Conservation (phyloP, 805 yeast genomes). For the Barnettozyma populi region DNA sequence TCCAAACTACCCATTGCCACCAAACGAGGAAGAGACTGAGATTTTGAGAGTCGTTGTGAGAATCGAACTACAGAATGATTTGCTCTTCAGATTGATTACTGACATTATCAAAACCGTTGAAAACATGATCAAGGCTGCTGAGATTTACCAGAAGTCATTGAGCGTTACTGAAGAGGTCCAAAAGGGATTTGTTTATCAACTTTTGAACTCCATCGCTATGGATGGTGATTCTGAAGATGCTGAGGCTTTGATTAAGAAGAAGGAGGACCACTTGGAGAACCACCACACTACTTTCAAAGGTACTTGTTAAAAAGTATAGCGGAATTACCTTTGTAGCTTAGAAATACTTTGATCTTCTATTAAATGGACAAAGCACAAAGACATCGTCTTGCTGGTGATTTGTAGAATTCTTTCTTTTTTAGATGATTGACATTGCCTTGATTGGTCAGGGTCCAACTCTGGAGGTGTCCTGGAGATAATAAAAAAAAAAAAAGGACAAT, state of each 20-base stretch:
- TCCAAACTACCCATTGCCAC: constrained; percentile 84
- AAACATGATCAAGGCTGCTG: constrained; percentile 44
- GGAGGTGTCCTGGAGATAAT: background rate
- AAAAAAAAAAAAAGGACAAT: background rate
- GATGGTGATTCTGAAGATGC: constrained; percentile 42
- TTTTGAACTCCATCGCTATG: constrained; percentile 50
- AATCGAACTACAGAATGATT: constrained; percentile 53
- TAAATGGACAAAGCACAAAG: too few species aligned
- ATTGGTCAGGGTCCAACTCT: background rate
- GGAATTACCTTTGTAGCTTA: background rate
- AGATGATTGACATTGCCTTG: too few species aligned
- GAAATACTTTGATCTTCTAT: too few species aligned
- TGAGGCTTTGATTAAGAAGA: constrained; percentile 9
- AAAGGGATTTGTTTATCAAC: constrained; percentile 36
- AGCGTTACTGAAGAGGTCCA: constrained; percentile 16
- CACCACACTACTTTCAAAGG: constrained; percentile 27
- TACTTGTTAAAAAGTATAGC: constrained; percentile 13
- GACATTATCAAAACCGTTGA: constrained; percentile 52
- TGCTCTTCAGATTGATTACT: constrained; percentile 58
- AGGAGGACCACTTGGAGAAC: constrained; percentile 19
- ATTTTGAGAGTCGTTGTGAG: constrained; percentile 83
- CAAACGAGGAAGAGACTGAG: constrained; percentile 50
- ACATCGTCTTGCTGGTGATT: too few species aligned
- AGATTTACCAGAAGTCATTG: constrained; percentile 19
- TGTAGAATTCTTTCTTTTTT: background rate